Evolutionary conservation across 805 yeast species (phyloP).

Genomic region (Ogataea populi-albae): DNA sequence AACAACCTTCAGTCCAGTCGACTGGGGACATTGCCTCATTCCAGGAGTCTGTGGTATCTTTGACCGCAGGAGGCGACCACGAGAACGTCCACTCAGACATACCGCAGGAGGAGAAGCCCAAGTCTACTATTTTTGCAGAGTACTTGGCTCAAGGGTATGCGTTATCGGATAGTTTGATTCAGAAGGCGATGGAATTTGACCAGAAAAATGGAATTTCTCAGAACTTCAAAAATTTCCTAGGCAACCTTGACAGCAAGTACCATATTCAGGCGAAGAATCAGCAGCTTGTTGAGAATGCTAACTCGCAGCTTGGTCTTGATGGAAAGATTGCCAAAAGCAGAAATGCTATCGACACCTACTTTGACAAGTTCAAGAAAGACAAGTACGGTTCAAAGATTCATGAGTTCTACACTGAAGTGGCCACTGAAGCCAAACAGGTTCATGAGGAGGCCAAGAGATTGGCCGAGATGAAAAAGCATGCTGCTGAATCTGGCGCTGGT

Average conservation of each 20-base stretch:
- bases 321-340: slow-evolving; percentile 37
- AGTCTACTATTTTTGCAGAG: slow-evolving; percentile 71
- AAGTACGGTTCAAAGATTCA: slow-evolving; percentile 60
- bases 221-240: slow-evolving; percentile 55
- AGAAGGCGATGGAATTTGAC: slow-evolving; percentile 62
- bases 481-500: slow-evolving; percentile 1
- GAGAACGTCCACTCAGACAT: slow-evolving; percentile 43
- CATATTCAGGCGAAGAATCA: slow-evolving; percentile 54
- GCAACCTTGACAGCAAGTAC: slow-evolving; percentile 56
- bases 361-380: slow-evolving; percentile 43
- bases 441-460: slow-evolving; percentile 73
- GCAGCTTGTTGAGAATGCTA: slow-evolving; percentile 32
- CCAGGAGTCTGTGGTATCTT: slow-evolving; percentile 7
- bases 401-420: slow-evolving; percentile 54
- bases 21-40: slow-evolving; percentile 7
- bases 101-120: slow-evolving; percentile 75
- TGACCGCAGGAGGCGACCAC: slow-evolving; percentile 5
- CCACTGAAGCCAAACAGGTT: slow-evolving; percentile 57
- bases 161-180: slow-evolving; percentile 57
- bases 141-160: slow-evolving; percentile 71
- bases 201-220: slow-evolving; percentile 58
- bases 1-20: slow-evolving; percentile 18
- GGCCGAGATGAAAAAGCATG: slow-evolving; percentile 52
- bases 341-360: slow-evolving; percentile 41
- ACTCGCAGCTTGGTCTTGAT: slow-evolving; percentile 40